phyloP scores from a whole-genome alignment of 495 filamentous ascomycete genomes.

The Chlorociboria aeruginascens region DNA sequence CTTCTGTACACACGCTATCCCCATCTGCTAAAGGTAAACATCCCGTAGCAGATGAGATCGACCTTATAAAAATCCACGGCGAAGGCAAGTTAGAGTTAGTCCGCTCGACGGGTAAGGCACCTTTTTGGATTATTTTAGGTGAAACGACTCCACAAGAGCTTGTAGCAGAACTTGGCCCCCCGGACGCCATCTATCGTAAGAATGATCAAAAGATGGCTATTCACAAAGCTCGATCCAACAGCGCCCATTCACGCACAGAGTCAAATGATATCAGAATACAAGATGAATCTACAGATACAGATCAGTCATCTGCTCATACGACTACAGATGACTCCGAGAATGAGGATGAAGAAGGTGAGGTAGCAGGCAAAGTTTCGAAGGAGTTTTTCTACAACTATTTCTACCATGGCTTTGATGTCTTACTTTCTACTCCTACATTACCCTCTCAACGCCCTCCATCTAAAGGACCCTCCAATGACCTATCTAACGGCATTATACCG shows the following conservation, averaged over 20 bases:
- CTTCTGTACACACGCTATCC: slow-evolving; percentile 44
- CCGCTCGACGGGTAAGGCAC: slow-evolving; percentile 33
- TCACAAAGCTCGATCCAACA: slow-evolving; percentile 42
- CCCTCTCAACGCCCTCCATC: slow-evolving; percentile 51
- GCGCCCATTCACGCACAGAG: slow-evolving; percentile 27
- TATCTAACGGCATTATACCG: slow-evolving; percentile 3
- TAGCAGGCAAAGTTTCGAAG: slow-evolving; percentile 34
- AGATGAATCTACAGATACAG: slow-evolving; percentile 62
- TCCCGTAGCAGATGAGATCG: slow-evolving; percentile 66
- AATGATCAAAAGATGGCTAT: slow-evolving; percentile 87
- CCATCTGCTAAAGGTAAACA: slow-evolving; percentile 45
- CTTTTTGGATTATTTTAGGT: slow-evolving; percentile 57
- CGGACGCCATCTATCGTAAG: slow-evolving; percentile 91
- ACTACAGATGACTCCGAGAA: slow-evolving; percentile 67
- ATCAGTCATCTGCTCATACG: slow-evolving; percentile 69
- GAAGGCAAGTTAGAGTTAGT: slow-evolving; percentile 67
- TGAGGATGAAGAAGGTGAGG: slow-evolving; percentile 40
- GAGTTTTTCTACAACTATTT: slow-evolving; percentile 98
- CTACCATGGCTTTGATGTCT: slow-evolving; percentile 86
- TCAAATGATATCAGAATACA: slow-evolving; percentile 29
- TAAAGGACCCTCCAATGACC: slow-evolving; percentile 15
- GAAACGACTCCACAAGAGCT: slow-evolving; percentile 85
- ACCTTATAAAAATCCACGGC: slow-evolving; percentile 60
- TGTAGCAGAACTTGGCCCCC: slow-evolving; percentile 78
- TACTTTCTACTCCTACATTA: slow-evolving; percentile 63